Conservation (phyloP, 2,329 filamentous ascomycete species). For the Ophiostoma montium region DNA sequence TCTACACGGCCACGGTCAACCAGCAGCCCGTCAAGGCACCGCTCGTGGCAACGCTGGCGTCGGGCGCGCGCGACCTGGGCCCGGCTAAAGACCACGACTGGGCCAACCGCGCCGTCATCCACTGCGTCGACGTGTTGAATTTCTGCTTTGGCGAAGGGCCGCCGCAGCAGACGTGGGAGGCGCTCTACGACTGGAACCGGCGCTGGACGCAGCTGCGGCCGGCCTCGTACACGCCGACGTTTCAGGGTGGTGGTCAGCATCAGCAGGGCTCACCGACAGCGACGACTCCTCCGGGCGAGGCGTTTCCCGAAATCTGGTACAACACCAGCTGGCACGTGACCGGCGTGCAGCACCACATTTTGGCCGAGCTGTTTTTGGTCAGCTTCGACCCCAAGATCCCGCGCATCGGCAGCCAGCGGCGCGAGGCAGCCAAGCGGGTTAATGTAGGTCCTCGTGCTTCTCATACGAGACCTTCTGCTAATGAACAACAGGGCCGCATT, state of each 20-base stretch:
- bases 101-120: conserved; percentile 47
- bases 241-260: too few species aligned
- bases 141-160: conserved; percentile 40
- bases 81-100: conserved; percentile 37
- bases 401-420: conserved; percentile 28
- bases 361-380: conserved; percentile 41
- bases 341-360: conserved; percentile 44
- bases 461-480: too few species aligned
- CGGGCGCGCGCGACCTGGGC: conserved; percentile 28
- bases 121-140: conserved; percentile 49
- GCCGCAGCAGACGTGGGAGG: conserved; percentile 25
- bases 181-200: conserved; percentile 30
- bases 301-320: conserved; percentile 46
- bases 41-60: conserved; percentile 34
- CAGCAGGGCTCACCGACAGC: conserved; percentile 22
- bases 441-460: conserved; percentile 8
- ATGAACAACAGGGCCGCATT: conserved; percentile 22
- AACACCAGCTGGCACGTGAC: conserved; percentile 43
- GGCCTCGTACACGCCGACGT: conserved; percentile 40
- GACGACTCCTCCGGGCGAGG: too few species aligned
- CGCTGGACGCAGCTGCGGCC: conserved; percentile 34
- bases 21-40: conserved; percentile 33
- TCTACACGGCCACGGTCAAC: conserved; percentile 39
- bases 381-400: conserved; percentile 41
- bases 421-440: conserved; percentile 8